Base-by-base conservation (phyloP, 2,329 filamentous ascomycete genomes). In the Thielaviopsis musarum region DNA sequence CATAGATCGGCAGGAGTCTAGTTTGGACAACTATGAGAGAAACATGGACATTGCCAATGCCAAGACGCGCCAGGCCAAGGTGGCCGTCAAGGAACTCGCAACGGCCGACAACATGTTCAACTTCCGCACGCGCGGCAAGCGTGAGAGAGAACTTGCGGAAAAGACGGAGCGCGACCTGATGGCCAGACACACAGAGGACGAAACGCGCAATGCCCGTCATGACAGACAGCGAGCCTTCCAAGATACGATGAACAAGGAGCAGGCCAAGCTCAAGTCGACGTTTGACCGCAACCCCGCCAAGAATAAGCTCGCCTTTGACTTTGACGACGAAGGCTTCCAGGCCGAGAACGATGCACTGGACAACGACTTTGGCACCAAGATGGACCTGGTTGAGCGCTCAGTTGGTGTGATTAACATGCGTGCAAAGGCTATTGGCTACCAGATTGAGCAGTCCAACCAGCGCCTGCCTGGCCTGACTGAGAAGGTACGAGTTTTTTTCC, bases 41-140 rank as follows among this genome's bases (percentile, higher is more conserved):
- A 89, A 91, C 66, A 77, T 96, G 60, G 88, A 95, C 66, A 76
- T 88, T 64, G 86, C 89, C 3, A 73, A 80, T n/a, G 85, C 84
- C 63, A 84, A 90, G 68, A 88, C 87, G 65, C 81, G 82, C 61
- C 74, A 87, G 61, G 87, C 88, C 0, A 84, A 90, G 65, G 88
- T 91, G 64, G 87, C 88, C 65, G 85, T 89, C 1, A 81, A 83
- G 54, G 89, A 95, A 68, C 75, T 96, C 45, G 91, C 91, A 74
- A 88, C 81, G 0, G 75, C 94, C 56, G 95, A 96, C 71, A 78
- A 89, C 66, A 85, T 85, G 0, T 88, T 95, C 69, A 93, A 87
- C 0, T 82, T 81, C 15, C 82, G 80, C 63, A 79, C 78, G 64
- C 79, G 84, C 52, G 79, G 78, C 28, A 75, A 77, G 59, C 81